phyloP scores from a whole-genome alignment of 106 monocot species.

The Chionographis japonica region DNA sequence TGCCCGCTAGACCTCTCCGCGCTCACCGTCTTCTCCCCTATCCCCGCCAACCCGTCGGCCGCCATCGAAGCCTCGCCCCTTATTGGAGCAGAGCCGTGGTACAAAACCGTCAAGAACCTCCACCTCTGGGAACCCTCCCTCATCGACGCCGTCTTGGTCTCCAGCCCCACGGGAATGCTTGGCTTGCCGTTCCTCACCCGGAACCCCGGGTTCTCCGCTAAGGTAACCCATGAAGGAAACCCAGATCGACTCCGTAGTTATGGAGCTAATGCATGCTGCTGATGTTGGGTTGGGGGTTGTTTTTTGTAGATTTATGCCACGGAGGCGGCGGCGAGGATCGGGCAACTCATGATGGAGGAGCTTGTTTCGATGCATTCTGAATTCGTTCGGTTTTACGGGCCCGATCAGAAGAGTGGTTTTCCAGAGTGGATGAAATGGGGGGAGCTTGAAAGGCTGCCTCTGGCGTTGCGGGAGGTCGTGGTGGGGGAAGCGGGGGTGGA shows the following conservation, averaged over 20 bases:
- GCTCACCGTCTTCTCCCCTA: conserved; percentile 62
- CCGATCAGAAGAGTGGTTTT: conserved; percentile 12
- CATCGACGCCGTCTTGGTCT: conserved; percentile 75
- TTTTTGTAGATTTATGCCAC: conserved; percentile 69
- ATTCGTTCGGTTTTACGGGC: conserved; percentile 57
- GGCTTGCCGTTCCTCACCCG: conserved; percentile 84
- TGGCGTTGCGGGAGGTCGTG: conserved; percentile 27
- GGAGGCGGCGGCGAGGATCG: conserved; percentile 60
- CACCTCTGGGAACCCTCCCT: conserved; percentile 55
- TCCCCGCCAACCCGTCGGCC: conserved; percentile 3
- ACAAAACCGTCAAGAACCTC: conserved; percentile 46
- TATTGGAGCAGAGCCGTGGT: conserved; percentile 50
- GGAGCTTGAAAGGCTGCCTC: conserved; percentile 43
- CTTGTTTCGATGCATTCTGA: conserved; percentile 71
- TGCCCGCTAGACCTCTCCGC: conserved; percentile 91
- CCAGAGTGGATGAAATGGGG: conserved; percentile 80
- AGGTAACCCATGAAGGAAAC: conserved; percentile 16
- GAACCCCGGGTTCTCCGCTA: conserved; percentile 43
- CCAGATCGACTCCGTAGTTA: not conserved
- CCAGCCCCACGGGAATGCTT: conserved; percentile 73
- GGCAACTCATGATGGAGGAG: conserved; percentile 84
- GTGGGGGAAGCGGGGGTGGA: conserved; percentile 55
- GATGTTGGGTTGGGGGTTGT: not conserved
- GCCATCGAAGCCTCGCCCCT: conserved; percentile 13
- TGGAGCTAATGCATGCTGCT: not conserved